Evolutionary conservation across 129 eudicot species (phyloP).

Genomic region (Chrysanthemum makinoi): DNA sequence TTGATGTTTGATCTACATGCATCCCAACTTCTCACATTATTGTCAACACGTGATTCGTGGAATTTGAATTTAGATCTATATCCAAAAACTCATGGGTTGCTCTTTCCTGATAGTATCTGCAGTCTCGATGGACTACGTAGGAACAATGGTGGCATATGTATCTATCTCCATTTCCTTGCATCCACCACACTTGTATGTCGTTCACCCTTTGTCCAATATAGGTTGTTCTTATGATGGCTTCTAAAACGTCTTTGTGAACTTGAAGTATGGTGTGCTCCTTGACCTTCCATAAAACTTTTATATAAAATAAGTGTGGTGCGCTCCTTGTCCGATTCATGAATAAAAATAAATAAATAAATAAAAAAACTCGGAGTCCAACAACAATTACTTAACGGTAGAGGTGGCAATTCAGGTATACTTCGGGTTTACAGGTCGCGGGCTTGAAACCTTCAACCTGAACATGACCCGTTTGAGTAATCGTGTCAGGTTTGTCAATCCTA

Average conservation of each 20-base stretch:
- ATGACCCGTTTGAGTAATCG: too few species aligned
- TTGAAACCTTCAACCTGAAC: too few species aligned
- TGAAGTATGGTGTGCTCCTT: not conserved
- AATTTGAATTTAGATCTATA: slow-evolving; percentile 1
- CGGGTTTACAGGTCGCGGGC: too few species aligned
- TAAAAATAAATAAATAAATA: too few species aligned
- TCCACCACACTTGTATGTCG: not conserved
- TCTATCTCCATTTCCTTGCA: slow-evolving; percentile 5
- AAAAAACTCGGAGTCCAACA: too few species aligned
- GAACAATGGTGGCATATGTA: slow-evolving; percentile 11
- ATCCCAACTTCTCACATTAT: not conserved
- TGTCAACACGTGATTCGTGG: not conserved
- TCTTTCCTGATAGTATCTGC: not conserved
- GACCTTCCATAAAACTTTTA: not conserved
- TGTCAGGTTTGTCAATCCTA: too few species aligned
- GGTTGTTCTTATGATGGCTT: not conserved
- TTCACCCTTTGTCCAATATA: not conserved
- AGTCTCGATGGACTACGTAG: slow-evolving; percentile 2
- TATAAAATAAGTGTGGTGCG: too few species aligned
- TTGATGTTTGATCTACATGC: not conserved
- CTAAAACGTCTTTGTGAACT: not conserved
- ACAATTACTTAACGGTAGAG: too few species aligned
- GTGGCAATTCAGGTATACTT: too few species aligned
- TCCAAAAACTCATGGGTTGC: not conserved
- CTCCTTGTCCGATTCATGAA: too few species aligned